Base-by-base conservation (phyloP, 352 stramenopile species). In the Globisporangium acanthophoron region DNA sequence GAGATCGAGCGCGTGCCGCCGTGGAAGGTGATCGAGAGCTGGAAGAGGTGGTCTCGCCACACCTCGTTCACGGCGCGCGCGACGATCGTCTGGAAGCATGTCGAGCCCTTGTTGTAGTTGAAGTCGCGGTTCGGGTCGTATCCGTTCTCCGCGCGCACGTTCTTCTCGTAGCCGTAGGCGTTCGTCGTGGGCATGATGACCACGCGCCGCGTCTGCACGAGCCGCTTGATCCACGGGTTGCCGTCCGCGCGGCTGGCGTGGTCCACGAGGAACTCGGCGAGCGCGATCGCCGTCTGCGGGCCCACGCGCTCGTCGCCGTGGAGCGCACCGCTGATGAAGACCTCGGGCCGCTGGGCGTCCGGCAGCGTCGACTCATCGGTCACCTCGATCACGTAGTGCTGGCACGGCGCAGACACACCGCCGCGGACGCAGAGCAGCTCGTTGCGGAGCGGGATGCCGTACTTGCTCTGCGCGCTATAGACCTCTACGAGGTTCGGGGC, bases 71-170 rank as follows among this genome's bases (percentile, higher is more conserved):
- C 78, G 1, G 83, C 92, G 29, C 96, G 81, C 3, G 87, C 94
- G 6, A 94, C 88, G 65, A 98, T 97, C 5, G 94, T 97, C 64
- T 91, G 66, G 88, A 99, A 98, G 59, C 96, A 99, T 6, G 67
- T 71, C 5, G 66, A 52, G 13, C 54, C 62, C 15, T 92, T 74
- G 73, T 94, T 89, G 72, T 98, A 98, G 18, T 94, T 90, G 68
- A 99, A 99, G 67, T 99, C 97, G 27, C 96, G 87, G 73, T 99
- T 99, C 37, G 96, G 94, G 69, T 99, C 97, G 13, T 98, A 61
- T 1, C 65, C 41, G 33, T 70, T 69, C 67, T 99, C 96, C 8
- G 68, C 74, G 11, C 93, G 78, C 24, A 67, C 62, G 53, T 93
- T 87, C 8, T 78, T 67, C 37, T 82, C 74, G 69, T 98, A 98